Evolutionary conservation across 2,329 filamentous ascomycete genomes (phyloP), one percentile per base, ranked within the genome.

Genomic region (Neocatenulostroma microsporum): DNA sequence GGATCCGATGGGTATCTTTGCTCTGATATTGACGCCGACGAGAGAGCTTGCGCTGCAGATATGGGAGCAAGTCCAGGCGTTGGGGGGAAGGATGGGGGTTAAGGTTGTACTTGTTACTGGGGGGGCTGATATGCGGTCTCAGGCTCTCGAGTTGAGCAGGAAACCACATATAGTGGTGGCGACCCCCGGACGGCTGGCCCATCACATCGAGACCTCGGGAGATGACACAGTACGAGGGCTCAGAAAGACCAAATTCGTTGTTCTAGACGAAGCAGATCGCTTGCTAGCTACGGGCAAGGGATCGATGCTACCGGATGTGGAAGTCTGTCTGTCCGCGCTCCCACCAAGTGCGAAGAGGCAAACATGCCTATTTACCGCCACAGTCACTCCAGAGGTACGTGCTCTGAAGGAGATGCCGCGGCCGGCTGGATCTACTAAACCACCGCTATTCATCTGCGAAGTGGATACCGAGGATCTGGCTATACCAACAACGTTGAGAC

Each of bases 221-320:
- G 79, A 88, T 54, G 91, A 98, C 57, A 96, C 89, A 0, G 76
- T 93, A 41, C 79, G 78, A 41, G 88, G 87, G 1, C 68, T 98
- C 30, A 73, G 79, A 13, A 76, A 88, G 34, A 82, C 86, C 18
- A 78, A 77, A 39, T 88, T 84, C 59, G 84, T 96, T 3, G 87
- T 98, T 6, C 80, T 98, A 27, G 91, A 98, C 57, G 91, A 98
- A 69, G 91, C 91, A 4, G 91, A 98, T 64, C 78, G 91, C 29
- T 72, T 98, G 24, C 75, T 98, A 28, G 75, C 82, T 25, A 74
- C 21, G 75, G 78, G 33, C 14, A 72, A 75, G n/a, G 89, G 88
- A 18, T 88, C 81, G 62, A 95, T 95, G 88, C 71, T 95, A n/a
- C 82, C 85, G 4, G 91, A 95, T 54, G 78, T 98, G 2, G 85